Percentiles rank a stretch among this genome's conserved stretches.
These are phyloP conservation scores for Suillus tomentosus DNA, from an alignment of 768 basidiomycete genomes.

Conservation along the genomic window DNA sequence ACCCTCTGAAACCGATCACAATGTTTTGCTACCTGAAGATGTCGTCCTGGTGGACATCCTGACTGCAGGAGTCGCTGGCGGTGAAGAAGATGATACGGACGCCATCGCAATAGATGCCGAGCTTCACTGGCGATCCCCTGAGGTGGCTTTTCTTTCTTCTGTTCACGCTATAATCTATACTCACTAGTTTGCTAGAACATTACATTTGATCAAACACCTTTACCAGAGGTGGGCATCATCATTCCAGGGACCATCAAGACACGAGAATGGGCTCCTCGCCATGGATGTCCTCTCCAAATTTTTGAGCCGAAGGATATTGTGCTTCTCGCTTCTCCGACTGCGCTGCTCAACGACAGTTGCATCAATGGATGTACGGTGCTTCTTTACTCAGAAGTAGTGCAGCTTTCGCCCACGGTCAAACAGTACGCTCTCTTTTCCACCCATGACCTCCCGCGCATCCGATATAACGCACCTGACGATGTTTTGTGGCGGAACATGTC, in stretches of 20 bases:
- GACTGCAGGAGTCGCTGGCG: not conserved
- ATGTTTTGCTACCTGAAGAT: too few relatives aligned
- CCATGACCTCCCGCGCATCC: constrained; percentile 8
- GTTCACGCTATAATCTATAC: not conserved
- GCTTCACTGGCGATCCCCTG: not conserved
- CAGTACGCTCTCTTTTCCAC: constrained; percentile 12
- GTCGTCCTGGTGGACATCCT: not conserved
- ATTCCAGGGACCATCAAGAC: not conserved
- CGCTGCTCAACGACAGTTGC: constrained; percentile 7
- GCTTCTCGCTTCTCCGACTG: constrained; percentile 6
- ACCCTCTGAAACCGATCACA: not conserved
- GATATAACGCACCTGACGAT: not conserved
- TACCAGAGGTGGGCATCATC: not conserved
- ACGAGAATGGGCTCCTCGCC: not conserved
- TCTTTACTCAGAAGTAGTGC: not conserved
- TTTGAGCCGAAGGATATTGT: constrained; percentile 10
- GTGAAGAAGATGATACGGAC: too few relatives aligned
- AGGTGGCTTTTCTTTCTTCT: not conserved
- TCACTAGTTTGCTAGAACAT: not conserved
- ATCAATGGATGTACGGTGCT: constrained; percentile 13
- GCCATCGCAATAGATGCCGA: too few relatives aligned
- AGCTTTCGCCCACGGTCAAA: not conserved
- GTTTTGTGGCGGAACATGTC: constrained; percentile 25
- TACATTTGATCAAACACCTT: not conserved
- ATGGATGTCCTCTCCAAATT: not conserved